phyloP scores from a whole-genome alignment of 495 filamentous ascomycete genomes.

The Hyphodiscus hymeniophilus region DNA sequence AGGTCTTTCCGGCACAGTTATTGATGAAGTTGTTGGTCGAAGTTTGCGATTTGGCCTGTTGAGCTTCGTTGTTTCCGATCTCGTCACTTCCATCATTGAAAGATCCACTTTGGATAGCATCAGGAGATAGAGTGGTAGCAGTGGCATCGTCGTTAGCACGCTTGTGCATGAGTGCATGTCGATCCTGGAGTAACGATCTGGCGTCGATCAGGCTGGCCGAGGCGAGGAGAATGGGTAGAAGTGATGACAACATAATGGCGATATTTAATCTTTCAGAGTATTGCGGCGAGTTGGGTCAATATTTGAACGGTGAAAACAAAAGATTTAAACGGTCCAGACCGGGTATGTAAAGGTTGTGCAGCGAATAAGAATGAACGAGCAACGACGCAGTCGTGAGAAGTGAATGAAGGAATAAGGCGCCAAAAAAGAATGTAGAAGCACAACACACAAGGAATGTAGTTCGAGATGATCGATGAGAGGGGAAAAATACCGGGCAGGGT shows the following conservation, averaged over 20 bases:
- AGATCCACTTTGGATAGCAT: conserved; percentile 21
- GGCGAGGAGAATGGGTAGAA: conserved; percentile 17
- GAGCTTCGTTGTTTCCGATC: conserved; percentile 10
- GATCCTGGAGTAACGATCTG: neutral
- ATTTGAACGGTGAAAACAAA: conserved; percentile 3
- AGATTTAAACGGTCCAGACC: conserved; percentile 14
- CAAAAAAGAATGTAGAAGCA: conserved; percentile 14
- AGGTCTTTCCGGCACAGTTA: conserved; percentile 54
- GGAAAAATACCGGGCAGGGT: neutral
- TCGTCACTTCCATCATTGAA: conserved; percentile 16
- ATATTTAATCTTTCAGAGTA: neutral
- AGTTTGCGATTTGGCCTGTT: conserved; percentile 18
- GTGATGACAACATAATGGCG: conserved; percentile 19
- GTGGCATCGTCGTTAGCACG: conserved; percentile 12
- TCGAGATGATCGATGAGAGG: conserved; percentile 19
- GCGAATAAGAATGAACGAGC: conserved; percentile 9
- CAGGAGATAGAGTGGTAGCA: conserved; percentile 14
- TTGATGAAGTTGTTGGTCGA: conserved; percentile 56
- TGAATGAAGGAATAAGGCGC: conserved; percentile 6
- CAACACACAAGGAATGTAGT: conserved; percentile 20
- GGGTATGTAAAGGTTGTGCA: conserved; percentile 9
- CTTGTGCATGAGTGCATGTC: conserved; percentile 7
- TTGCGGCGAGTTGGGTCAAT: too few relatives aligned
- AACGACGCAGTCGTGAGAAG: conserved; percentile 23
- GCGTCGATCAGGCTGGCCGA: conserved; percentile 19